A percentile compares a stretch with the other conserved stretches of the same genome.
Conservation (phyloP, 805 yeast species). For the Spathaspora passalidarum region DNA sequence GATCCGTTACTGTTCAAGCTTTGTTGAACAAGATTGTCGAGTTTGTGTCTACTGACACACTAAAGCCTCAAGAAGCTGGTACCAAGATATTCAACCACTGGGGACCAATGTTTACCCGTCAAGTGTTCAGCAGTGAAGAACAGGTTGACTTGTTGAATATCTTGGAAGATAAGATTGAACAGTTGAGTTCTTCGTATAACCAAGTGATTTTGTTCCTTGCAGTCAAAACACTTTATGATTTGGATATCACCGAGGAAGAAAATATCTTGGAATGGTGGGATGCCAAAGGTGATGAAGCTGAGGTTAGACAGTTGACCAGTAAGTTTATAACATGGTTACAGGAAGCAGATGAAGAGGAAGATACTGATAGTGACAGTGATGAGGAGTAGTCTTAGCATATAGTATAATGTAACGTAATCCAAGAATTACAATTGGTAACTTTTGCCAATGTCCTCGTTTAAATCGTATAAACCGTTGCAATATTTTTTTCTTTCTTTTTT, state of each 20-base stretch:
- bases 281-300: conserved; percentile 32
- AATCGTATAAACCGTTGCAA: background rate
- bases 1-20: conserved; percentile 75
- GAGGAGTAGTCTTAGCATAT: conserved; percentile 18
- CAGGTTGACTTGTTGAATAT: conserved; percentile 65
- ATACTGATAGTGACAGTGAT: conserved; percentile 30
- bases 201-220: conserved; percentile 52
- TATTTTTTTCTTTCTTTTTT: background rate
- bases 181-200: conserved; percentile 37
- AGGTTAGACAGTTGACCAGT: conserved; percentile 54
- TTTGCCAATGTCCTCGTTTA: background rate
- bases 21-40: conserved; percentile 67
- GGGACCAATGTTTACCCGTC: conserved; percentile 79
- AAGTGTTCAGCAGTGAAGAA: conserved; percentile 78
- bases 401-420: background rate
- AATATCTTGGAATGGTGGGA: conserved; percentile 83
- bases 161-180: conserved; percentile 44
- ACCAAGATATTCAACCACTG: conserved; percentile 74
- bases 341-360: conserved; percentile 66
- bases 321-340: conserved; percentile 86
- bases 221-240: conserved; percentile 66
- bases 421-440: background rate
- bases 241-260: conserved; percentile 81
- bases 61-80: conserved; percentile 73
- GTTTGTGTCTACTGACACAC: conserved; percentile 72